Conservation (phyloP, 2,329 filamentous ascomycete species). For the Penicillium vulpinum region DNA sequence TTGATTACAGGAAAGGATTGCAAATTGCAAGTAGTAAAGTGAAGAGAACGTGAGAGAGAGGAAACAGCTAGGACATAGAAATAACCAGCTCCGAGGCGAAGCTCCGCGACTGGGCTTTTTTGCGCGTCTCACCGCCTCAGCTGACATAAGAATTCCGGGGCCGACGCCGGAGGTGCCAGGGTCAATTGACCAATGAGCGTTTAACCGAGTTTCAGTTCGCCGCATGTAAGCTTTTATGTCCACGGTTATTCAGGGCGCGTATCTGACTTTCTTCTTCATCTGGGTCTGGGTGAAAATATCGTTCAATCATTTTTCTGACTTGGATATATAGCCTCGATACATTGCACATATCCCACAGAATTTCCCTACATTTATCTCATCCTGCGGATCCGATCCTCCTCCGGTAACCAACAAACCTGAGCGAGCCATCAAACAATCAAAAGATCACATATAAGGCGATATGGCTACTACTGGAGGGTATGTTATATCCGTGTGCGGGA, state of each 20-base stretch:
- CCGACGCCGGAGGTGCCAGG: constrained; percentile 6
- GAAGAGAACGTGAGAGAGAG: neutral
- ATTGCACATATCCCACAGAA: neutral
- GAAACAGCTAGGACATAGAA: neutral
- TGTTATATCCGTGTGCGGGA: constrained; percentile 4
- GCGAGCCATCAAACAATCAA: neutral
- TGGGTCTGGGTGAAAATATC: neutral
- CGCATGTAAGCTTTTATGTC: constrained; percentile 25
- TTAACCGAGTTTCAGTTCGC: constrained; percentile 12
- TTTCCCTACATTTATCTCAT: neutral
- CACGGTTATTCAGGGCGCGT: constrained; percentile 10
- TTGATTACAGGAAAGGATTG: too few relatives aligned
- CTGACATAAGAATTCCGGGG: constrained; percentile 2
- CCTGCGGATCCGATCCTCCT: constrained; percentile 19
- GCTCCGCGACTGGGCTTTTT: constrained; percentile 23
- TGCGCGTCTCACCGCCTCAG: constrained; percentile 19
- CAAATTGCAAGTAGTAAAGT: neutral
- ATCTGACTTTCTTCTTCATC: constrained; percentile 4
- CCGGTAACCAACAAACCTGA: constrained; percentile 15
- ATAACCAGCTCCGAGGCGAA: constrained; percentile 5
- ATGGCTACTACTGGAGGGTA: constrained; percentile 60
- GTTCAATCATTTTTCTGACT: neutral
- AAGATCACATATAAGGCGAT: constrained; percentile 3
- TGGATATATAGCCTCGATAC: neutral
- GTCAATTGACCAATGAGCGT: constrained; percentile 15